Conservation (phyloP, 75 land plant genomes). For the Cryptomeria japonica region DNA sequence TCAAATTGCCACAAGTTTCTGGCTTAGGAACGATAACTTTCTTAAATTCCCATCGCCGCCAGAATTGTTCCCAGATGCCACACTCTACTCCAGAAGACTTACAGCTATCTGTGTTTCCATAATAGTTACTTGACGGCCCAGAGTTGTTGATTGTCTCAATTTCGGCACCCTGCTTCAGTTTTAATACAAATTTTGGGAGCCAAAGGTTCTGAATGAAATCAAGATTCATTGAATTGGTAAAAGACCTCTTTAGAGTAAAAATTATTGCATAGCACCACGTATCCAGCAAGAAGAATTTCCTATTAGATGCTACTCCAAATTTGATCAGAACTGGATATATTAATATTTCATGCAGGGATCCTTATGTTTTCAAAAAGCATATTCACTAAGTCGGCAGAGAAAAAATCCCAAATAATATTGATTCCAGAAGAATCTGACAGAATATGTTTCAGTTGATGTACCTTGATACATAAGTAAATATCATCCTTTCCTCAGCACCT, state of each 20-base stretch:
- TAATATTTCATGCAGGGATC: not conserved
- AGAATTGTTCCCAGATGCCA: conserved; percentile 6
- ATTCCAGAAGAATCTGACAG: not conserved
- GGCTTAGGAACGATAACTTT: not conserved
- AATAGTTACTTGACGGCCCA: not conserved
- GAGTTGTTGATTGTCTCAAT: not conserved
- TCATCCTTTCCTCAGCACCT: not conserved
- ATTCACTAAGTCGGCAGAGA: not conserved
- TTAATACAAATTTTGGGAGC: not conserved
- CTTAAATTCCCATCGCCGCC: not conserved
- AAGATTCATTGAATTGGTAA: conserved; percentile 3
- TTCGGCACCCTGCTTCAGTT: not conserved
- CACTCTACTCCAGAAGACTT: not conserved
- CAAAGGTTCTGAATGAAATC: conserved; percentile 2
- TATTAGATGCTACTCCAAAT: not conserved
- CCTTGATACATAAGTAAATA: not conserved
- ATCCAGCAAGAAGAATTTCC: not conserved
- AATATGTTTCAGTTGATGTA: not conserved
- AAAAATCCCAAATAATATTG: not conserved
- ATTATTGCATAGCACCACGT: not conserved
- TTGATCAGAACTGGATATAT: not conserved
- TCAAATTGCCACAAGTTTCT: not conserved
- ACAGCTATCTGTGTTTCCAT: not conserved
- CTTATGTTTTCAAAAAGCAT: not conserved
- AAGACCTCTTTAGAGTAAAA: not conserved